These are phyloP conservation scores for Diplocarpon rosae DNA, from an alignment of 2,329 filamentous ascomycete genomes.

Conservation along the genomic window DNA sequence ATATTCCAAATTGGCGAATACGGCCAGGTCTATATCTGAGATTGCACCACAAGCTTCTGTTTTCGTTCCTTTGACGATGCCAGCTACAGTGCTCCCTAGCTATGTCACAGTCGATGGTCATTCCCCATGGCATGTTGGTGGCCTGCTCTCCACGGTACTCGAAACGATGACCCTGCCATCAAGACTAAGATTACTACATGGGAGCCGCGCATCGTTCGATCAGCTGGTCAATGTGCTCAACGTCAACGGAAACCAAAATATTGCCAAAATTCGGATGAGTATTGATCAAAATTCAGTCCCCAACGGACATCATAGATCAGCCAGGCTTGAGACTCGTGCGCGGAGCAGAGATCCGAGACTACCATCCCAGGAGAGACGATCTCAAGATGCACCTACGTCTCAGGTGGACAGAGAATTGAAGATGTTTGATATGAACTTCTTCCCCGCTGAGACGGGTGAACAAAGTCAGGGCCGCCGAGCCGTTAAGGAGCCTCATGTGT, in stretches of 20 bases:
- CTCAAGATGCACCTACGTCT: slow-evolving; percentile 19
- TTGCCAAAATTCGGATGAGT: slow-evolving; percentile 64
- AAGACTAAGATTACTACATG: slow-evolving; percentile 43
- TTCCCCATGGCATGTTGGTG: slow-evolving; percentile 73
- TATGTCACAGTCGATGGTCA: slow-evolving; percentile 48
- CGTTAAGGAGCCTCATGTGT: slow-evolving; percentile 26
- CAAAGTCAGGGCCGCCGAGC: slow-evolving; percentile 21
- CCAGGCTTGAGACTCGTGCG: slow-evolving; percentile 3
- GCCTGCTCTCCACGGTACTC: slow-evolving; percentile 61
- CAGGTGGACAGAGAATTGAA: slow-evolving; percentile 23
- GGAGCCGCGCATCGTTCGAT: slow-evolving; percentile 39
- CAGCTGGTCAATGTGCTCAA: slow-evolving; percentile 59
- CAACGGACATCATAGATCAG: slow-evolving; percentile 13
- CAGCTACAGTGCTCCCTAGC: slow-evolving; percentile 42
- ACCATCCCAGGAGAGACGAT: slow-evolving; percentile 31
- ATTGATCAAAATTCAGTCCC: slow-evolving; percentile 17
- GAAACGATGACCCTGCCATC: slow-evolving; percentile 73
- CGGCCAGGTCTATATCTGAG: slow-evolving; percentile 58
- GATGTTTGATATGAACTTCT: slow-evolving; percentile 29
- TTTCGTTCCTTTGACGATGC: slow-evolving; percentile 62
- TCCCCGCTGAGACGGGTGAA: slow-evolving; percentile 20
- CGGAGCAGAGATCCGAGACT: slow-evolving; percentile 18
- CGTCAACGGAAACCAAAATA: slow-evolving; percentile 64
- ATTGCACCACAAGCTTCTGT: slow-evolving; percentile 63
- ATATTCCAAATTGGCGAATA: slow-evolving; percentile 57